Conservation (phyloP, 352 stramenopile genomes). For the Phytophthora gonapodyides region DNA sequence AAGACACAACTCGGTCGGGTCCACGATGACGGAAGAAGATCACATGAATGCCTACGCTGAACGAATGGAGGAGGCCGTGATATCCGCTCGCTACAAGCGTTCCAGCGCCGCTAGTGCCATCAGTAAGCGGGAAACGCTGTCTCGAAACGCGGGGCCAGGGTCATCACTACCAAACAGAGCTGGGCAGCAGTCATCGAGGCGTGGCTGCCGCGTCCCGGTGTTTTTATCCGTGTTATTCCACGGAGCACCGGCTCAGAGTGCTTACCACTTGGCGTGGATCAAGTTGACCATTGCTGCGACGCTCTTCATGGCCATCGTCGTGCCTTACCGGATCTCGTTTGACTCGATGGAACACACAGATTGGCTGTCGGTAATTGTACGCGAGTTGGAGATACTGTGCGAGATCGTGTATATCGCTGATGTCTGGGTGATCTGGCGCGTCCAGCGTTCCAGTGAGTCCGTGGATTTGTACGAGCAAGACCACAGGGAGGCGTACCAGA, state of each 20-base stretch:
- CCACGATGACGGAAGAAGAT: slow-evolving; percentile 42
- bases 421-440: slow-evolving; percentile 61
- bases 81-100: slow-evolving; percentile 41
- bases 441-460: slow-evolving; percentile 42
- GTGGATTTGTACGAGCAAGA: slow-evolving; percentile 66
- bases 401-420: slow-evolving; percentile 60
- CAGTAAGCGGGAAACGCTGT: slow-evolving; percentile 21
- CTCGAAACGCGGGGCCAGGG: slow-evolving; percentile 5
- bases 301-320: slow-evolving; percentile 49
- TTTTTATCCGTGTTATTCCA: slow-evolving; percentile 27
- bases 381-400: slow-evolving; percentile 48
- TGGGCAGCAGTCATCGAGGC: background rate
- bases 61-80: slow-evolving; percentile 43
- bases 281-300: slow-evolving; percentile 41
- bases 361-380: slow-evolving; percentile 30
- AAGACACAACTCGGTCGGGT: slow-evolving; percentile 40
- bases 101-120: slow-evolving; percentile 31
- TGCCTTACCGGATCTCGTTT: slow-evolving; percentile 65
- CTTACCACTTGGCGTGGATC: slow-evolving; percentile 58
- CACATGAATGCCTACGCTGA: slow-evolving; percentile 40
- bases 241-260: slow-evolving; percentile 48
- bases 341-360: slow-evolving; percentile 35
- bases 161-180: background rate
- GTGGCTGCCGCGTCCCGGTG: slow-evolving; percentile 9
- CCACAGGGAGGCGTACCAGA: slow-evolving; percentile 47